These are phyloP conservation scores for Tetrapisispora taiwanensis DNA, from an alignment of 805 yeast species.

Conservation along the genomic window DNA sequence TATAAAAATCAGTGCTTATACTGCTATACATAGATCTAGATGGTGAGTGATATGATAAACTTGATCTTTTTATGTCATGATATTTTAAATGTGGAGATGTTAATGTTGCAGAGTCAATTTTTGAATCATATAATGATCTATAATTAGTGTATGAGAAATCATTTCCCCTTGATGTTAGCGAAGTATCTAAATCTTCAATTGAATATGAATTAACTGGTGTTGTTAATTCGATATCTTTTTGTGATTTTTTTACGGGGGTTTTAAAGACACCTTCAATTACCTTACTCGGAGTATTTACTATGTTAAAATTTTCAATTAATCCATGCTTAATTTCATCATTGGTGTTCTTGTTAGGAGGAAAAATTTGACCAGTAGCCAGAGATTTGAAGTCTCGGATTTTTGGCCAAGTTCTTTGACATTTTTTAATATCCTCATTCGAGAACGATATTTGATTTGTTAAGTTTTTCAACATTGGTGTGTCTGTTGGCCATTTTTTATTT, in stretches of 20 bases:
- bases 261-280: background rate
- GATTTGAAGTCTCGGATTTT: constrained; percentile 69
- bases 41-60: constrained; percentile 28
- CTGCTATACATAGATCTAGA: constrained; percentile 22
- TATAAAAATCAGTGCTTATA: constrained; percentile 21
- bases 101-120: constrained; percentile 4
- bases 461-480: constrained; percentile 51
- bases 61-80: constrained; percentile 19
- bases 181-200: background rate
- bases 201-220: background rate
- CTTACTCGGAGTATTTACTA: background rate
- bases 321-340: constrained; percentile 7
- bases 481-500: constrained; percentile 40
- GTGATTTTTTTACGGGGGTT: background rate
- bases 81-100: constrained; percentile 16
- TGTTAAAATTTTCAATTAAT: constrained; percentile 18
- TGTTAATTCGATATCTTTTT: background rate
- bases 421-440: constrained; percentile 54
- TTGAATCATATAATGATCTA: constrained; percentile 4
- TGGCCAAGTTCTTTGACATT: constrained; percentile 54
- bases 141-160: background rate
- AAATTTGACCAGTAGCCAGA: constrained; percentile 32
- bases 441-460: constrained; percentile 52
- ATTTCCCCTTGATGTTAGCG: background rate
- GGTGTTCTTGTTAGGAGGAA: constrained; percentile 7